Percentiles rank a stretch among this genome's conserved stretches.
Evolutionary conservation across 805 yeast species (phyloP).

Genomic region (Hanseniaspora mollemarum): DNA sequence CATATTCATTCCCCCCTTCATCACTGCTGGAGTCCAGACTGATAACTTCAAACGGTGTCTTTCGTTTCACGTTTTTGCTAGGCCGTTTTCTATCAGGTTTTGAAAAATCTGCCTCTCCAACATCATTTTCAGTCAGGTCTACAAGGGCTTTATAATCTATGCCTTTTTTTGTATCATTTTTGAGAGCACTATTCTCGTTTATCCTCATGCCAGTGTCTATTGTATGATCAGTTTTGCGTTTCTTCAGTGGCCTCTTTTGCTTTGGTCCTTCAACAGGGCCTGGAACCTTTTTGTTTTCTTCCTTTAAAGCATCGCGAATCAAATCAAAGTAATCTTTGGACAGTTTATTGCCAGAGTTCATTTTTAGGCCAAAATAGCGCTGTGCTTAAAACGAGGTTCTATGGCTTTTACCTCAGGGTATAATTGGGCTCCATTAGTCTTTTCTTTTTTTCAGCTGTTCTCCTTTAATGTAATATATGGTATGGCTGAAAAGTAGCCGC

Average conservation of each 20-base stretch:
- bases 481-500: not conserved
- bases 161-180: not conserved
- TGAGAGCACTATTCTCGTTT: too few species aligned
- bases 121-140: constrained; percentile 3
- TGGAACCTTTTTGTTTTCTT: not conserved
- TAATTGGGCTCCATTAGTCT: too few species aligned
- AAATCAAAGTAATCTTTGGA: constrained; percentile 15
- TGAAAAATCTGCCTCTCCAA: not conserved
- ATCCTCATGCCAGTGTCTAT: not conserved
- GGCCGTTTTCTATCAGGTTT: not conserved
- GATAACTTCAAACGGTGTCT: not conserved
- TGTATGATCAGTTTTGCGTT: constrained; percentile 2
- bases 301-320: constrained; percentile 4
- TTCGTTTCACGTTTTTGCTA: not conserved
- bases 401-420: too few species aligned
- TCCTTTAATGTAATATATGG: not conserved
- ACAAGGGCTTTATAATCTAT: constrained; percentile 6
- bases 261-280: not conserved
- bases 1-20: not conserved
- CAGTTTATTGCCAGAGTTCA: not conserved
- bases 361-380: too few species aligned
- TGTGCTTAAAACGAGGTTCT: too few species aligned
- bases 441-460: not conserved
- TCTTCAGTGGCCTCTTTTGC: constrained; percentile 3
- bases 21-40: not conserved